Base-by-base conservation (phyloP, 2,329 filamentous ascomycete species). In the Penicillium sp. region DNA sequence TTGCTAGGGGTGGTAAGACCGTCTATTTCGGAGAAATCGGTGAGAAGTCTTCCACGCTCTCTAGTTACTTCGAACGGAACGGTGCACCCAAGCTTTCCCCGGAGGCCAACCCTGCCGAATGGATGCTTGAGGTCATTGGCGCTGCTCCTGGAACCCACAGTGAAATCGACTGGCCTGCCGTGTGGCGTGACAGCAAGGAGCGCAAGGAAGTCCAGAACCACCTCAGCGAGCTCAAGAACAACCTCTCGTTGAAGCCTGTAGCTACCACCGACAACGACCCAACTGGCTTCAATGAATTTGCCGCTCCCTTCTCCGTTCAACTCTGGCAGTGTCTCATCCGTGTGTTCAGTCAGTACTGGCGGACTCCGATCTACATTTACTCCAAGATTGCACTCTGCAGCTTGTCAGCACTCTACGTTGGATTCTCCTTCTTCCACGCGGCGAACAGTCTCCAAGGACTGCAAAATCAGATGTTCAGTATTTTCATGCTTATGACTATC, bases 341-440 rank as follows among this genome's bases (percentile, higher is more conserved):
- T 66, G 88, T 94, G 26, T 94, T 94, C 78, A 84, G 92, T 68
- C 91, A 96, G 71, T 95, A 94, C 81, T 96, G 91, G 91, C 88
- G 91, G 56, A 92, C 87, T 0, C 91, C 91, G 0, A 82, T 86
- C 5, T 96, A 96, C 77, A 92, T 96, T 72, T 95, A 93, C 77
- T 87, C 89, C 65, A 96, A 96, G 79, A 70, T 80, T 0, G 77
- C 81, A 1, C 84, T 95, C 16, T 90, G 86, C 68, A 75, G 82
- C 23, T 73, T 85, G 14, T 80, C 81, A 60, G 79, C 86, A 4
- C 80, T 95, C 11, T 95, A 93, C 71, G 90, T 95, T 66, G 90
- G 90, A 44, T 91, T 93, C 74, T 87, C 88, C 57, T 92, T 95
- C 76, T 91, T 84, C 81, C 81, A 85, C 26, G 87, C 89, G 1